Evolutionary conservation across 106 monocot species (phyloP).

Genomic region (Gastrodia elata): DNA sequence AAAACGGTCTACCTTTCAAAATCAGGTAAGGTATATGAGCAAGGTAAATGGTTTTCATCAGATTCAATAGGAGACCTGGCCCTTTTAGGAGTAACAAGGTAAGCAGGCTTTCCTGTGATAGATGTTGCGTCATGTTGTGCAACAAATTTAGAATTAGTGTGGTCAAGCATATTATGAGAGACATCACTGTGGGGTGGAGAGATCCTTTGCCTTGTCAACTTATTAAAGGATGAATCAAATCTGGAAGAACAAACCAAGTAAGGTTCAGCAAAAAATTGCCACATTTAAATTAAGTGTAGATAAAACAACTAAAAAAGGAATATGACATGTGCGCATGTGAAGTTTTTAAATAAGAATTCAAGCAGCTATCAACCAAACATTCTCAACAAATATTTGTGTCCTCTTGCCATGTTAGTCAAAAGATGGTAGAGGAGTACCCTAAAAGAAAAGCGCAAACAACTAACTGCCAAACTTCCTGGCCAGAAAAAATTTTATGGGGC

Average conservation of each 20-base stretch:
- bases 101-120: slow-evolving; percentile 13
- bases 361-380: neutral
- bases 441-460: slow-evolving; percentile 6
- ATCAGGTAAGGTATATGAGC: slow-evolving; percentile 23
- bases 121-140: slow-evolving; percentile 10
- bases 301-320: neutral
- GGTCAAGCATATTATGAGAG: slow-evolving; percentile 14
- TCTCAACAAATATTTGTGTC: neutral
- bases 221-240: slow-evolving; percentile 16
- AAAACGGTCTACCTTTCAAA: slow-evolving; percentile 37
- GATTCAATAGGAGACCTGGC: slow-evolving; percentile 36
- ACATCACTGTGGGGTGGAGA: slow-evolving; percentile 7
- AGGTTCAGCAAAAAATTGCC: neutral
- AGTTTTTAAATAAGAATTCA: neutral
- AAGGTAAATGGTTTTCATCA: slow-evolving; percentile 8
- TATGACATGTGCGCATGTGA: neutral
- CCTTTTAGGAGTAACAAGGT: slow-evolving; percentile 31
- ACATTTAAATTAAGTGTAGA: neutral
- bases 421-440: neutral
- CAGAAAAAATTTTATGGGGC: no score
- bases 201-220: slow-evolving; percentile 10
- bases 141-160: slow-evolving; percentile 5
- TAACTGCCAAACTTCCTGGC: slow-evolving; percentile 3
- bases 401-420: neutral
- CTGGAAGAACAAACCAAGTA: slow-evolving; percentile 9